phyloP scores from a whole-genome alignment of 2,329 filamentous ascomycete species.

The Apiospora malaysiana region DNA sequence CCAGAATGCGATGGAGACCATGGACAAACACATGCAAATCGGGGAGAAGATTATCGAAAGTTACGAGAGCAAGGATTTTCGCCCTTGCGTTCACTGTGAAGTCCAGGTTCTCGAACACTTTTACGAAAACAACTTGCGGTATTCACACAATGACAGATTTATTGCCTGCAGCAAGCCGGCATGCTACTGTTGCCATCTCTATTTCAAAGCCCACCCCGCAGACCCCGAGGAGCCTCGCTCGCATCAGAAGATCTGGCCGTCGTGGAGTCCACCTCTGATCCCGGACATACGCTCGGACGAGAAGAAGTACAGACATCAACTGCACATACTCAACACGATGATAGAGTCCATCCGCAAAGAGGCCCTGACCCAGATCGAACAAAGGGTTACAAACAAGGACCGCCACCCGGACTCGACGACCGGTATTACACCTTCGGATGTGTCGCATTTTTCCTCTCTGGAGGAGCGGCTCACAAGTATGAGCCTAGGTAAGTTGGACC shows the following conservation, averaged over 20 bases:
- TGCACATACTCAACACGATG: slow-evolving; percentile 35
- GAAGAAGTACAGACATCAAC: slow-evolving; percentile 28
- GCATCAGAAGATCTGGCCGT: slow-evolving; percentile 47
- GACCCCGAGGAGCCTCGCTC: slow-evolving; percentile 39
- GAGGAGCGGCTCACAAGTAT: not conserved
- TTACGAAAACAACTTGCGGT: slow-evolving; percentile 38
- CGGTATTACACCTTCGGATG: slow-evolving; percentile 29
- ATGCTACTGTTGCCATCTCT: slow-evolving; percentile 55
- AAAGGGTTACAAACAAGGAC: slow-evolving; percentile 22
- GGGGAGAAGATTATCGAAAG: slow-evolving; percentile 31
- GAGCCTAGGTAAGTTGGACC: not conserved
- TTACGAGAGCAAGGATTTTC: slow-evolving; percentile 35
- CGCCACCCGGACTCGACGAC: slow-evolving; percentile 34
- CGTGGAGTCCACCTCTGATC: slow-evolving; percentile 44
- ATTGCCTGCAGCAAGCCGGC: slow-evolving; percentile 59
- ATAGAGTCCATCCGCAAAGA: slow-evolving; percentile 31
- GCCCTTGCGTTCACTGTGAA: slow-evolving; percentile 50
- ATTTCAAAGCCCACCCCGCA: slow-evolving; percentile 48
- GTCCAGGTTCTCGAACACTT: slow-evolving; percentile 55
- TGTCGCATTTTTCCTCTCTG: not conserved
- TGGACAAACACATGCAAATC: slow-evolving; percentile 39
- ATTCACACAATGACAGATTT: slow-evolving; percentile 48
- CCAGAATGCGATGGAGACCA: slow-evolving; percentile 26
- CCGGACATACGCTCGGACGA: slow-evolving; percentile 23
- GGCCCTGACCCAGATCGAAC: slow-evolving; percentile 32